These are phyloP conservation scores for Tolypocladium nubicola DNA, from an alignment of 2,329 filamentous ascomycete genomes.

Conservation along the genomic window DNA sequence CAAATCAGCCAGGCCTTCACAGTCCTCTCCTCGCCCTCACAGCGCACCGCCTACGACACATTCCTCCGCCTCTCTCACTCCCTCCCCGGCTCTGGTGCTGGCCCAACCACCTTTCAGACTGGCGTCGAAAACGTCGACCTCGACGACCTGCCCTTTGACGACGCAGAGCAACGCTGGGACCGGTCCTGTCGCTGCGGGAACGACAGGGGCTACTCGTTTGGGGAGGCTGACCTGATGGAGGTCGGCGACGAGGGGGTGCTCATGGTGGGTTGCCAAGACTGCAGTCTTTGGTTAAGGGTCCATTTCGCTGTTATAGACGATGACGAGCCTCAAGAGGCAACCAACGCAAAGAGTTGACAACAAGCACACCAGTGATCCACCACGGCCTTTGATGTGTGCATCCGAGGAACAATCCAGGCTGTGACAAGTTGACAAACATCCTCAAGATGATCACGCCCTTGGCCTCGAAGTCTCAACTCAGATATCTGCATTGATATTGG, in stretches of 20 bases:
- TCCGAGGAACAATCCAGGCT: not conserved
- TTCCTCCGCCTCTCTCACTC: conserved; percentile 28
- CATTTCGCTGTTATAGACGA: conserved; percentile 47
- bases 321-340: conserved; percentile 10
- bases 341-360: conserved; percentile 12
- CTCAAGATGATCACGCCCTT: not conserved
- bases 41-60: conserved; percentile 43
- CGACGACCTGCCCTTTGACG: conserved; percentile 50
- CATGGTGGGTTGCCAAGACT: conserved; percentile 55
- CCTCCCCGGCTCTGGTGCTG: conserved; percentile 2
- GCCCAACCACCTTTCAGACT: conserved; percentile 33
- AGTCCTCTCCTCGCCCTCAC: conserved; percentile 38
- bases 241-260: conserved; percentile 47
- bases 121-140: conserved; percentile 55
- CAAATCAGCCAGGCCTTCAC: conserved; percentile 52
- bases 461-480: not conserved
- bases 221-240: conserved; percentile 49
- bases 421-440: not conserved
- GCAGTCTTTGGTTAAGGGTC: conserved; percentile 56
- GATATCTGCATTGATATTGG: not conserved
- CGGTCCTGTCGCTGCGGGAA: conserved; percentile 55
- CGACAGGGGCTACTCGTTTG: conserved; percentile 46
- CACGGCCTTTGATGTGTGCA: not conserved
- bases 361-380: not conserved
- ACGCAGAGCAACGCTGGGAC: conserved; percentile 38